Evolutionary conservation across 805 yeast species (phyloP).

Genomic region (Candida andamanensis): DNA sequence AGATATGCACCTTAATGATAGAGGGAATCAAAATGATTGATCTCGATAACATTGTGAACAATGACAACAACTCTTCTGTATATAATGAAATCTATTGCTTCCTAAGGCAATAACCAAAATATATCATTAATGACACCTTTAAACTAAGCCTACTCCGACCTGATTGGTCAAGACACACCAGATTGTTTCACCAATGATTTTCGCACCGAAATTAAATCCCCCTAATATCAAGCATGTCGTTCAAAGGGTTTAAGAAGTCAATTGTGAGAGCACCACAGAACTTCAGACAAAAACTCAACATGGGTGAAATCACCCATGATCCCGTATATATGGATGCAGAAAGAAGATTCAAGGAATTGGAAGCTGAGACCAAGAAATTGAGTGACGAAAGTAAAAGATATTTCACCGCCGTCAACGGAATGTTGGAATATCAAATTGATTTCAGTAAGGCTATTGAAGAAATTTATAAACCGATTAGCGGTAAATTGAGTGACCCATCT

Average conservation of each 20-base stretch:
- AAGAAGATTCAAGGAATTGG: constrained; percentile 90
- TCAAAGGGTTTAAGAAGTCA: constrained; percentile 81
- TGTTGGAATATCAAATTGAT: constrained; percentile 90
- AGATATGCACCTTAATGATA: too few species aligned
- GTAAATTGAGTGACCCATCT: constrained; percentile 85
- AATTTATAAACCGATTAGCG: constrained; percentile 92
- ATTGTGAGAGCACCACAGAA: constrained; percentile 86
- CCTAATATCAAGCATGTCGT: constrained; percentile 51
- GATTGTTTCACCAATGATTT: background rate
- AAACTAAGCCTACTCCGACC: background rate
- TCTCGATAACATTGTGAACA: background rate
- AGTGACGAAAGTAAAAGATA: constrained; percentile 88
- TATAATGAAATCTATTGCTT: too few species aligned
- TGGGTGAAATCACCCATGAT: constrained; percentile 62
- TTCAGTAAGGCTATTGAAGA: constrained; percentile 95
- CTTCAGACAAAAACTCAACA: constrained; percentile 84
- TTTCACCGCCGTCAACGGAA: constrained; percentile 86
- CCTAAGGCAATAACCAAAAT: too few species aligned
- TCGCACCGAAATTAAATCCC: background rate
- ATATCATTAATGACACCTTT: too few species aligned
- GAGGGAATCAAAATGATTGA: too few species aligned
- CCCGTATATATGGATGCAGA: constrained; percentile 94
- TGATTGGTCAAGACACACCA: too few species aligned
- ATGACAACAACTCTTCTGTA: background rate
- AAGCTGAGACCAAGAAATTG: constrained; percentile 80